Evolutionary conservation across 1,284 basidiomycete genomes (phyloP).

Genomic region (Cryptococcus sp.): DNA sequence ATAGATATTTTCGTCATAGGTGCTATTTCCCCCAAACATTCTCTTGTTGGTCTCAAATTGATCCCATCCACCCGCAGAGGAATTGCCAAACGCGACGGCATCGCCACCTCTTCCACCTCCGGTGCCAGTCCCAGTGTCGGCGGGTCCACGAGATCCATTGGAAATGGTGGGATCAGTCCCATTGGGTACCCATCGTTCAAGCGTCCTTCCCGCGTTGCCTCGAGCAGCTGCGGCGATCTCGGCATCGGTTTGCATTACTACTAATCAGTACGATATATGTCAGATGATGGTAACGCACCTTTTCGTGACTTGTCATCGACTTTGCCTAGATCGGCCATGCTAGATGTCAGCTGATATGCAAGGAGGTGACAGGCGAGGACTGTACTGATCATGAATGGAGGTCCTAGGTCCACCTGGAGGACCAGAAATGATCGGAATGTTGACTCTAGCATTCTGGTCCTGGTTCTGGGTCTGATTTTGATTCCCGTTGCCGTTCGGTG

Average conservation of each 20-base stretch:
- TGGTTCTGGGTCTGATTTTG: too few relatives aligned
- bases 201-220: constrained; percentile 60
- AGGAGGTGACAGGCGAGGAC: too few relatives aligned
- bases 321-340: constrained; percentile 26
- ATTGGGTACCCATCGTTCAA: constrained; percentile 71
- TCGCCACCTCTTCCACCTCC: constrained; percentile 17
- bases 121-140: constrained; percentile 16
- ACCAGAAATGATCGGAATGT: constrained; percentile 11
- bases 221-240: constrained; percentile 65
- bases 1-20: constrained; percentile 91
- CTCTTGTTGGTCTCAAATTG: constrained; percentile 94
- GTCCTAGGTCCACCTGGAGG: constrained; percentile 15
- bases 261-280: too few relatives aligned
- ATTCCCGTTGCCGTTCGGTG: constrained; percentile 23
- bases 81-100: constrained; percentile 40
- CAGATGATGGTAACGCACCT: constrained; percentile 5
- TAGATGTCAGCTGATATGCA: constrained; percentile 2
- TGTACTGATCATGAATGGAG: constrained; percentile 36
- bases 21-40: constrained; percentile 84
- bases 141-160: constrained; percentile 22
- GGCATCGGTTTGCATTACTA: constrained; percentile 81
- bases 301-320: constrained; percentile 17
- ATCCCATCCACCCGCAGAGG: constrained; percentile 63
- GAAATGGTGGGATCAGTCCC: constrained; percentile 29
- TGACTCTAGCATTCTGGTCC: too few relatives aligned